Base-by-base conservation (phyloP, 208 protist species). In the Balamuthia mandrillaris region DNA sequence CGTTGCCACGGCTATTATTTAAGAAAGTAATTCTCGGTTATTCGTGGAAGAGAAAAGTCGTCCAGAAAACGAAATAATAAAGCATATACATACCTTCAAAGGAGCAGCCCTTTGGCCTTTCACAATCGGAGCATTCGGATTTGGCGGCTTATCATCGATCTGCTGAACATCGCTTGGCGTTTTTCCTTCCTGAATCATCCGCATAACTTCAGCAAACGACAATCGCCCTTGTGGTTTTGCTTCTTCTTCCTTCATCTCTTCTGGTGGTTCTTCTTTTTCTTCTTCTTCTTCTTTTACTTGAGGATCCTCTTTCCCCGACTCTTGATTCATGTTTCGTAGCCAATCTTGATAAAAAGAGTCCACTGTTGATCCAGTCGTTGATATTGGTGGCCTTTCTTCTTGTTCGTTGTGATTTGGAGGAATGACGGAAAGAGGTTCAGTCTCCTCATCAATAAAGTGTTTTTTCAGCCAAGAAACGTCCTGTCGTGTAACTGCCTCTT, bases 51-150 rank as follows among this genome's bases (percentile, higher is more conserved):
- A n/a, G n/a, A 24, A 6, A 35, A 21, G 33, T 63, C 56, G 56
- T 21, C 6, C 10, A 29, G n/a, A 21, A 12, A 63, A n/a, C 56
- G 33, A n/a, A n/a, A n/a, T n/a, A n/a, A n/a, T n/a, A n/a, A n/a
- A n/a, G n/a, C n/a, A n/a, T n/a, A n/a, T n/a, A n/a, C n/a, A n/a
- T 63, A 68, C 60, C 60, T 68, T 68, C 18, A 68, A 37, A 29
- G 60, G 60, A 7, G 33, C 33, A 14, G 18, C 16, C 31, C 5
- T 29, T 45, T 68, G 33, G 21, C 60, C 60, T 68, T 37, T 6
- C 18, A 5, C 4, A 3, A 68, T 21, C 3, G 60, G 60, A 6
- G 60, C 60, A 37, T 68, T 37, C 14, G 60, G 60, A 21, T 68
- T 68, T 10, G 60, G 60, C n/a, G 60, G 60, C 33, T 37, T 68